These are phyloP conservation scores for Myochromella boudieri DNA, from an alignment of 768 basidiomycete genomes.

Conservation along the genomic window DNA sequence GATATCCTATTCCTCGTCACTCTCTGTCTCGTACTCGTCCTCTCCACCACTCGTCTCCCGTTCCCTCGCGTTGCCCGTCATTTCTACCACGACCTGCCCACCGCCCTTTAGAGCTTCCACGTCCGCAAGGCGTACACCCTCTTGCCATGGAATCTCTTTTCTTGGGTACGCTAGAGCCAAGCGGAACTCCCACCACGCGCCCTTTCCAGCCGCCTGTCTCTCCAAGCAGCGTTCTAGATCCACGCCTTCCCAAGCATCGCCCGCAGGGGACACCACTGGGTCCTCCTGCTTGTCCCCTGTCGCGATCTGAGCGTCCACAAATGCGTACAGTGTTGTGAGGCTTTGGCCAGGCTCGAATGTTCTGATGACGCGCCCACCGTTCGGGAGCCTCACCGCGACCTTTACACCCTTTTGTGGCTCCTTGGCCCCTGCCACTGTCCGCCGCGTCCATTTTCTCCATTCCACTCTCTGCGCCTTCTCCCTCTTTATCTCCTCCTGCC, in stretches of 20 bases:
- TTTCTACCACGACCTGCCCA: slow-evolving; percentile 20
- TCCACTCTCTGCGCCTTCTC: slow-evolving; percentile 51
- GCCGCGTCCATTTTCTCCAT: slow-evolving; percentile 51
- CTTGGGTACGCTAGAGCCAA: slow-evolving; percentile 72
- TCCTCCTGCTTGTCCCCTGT: slow-evolving; percentile 36
- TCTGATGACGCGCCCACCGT: slow-evolving; percentile 58
- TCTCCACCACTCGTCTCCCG: too few species aligned
- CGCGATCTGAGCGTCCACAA: slow-evolving; percentile 63
- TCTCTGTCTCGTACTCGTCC: not conserved
- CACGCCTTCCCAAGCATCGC: slow-evolving; percentile 29
- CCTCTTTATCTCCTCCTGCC: slow-evolving; percentile 36
- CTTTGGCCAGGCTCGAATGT: slow-evolving; percentile 49
- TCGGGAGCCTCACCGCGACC: slow-evolving; percentile 54
- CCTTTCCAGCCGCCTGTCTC: slow-evolving; percentile 20
- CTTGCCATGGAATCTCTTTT: slow-evolving; percentile 54
- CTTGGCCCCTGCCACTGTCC: slow-evolving; percentile 30
- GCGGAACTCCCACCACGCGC: slow-evolving; percentile 72
- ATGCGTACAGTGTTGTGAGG: slow-evolving; percentile 68
- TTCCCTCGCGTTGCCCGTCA: slow-evolving; percentile 34
- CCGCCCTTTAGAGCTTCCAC: slow-evolving; percentile 56
- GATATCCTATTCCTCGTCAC: not conserved
- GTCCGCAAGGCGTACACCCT: slow-evolving; percentile 37
- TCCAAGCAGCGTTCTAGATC: slow-evolving; percentile 36
- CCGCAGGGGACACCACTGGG: slow-evolving; percentile 40
- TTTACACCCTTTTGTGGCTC: slow-evolving; percentile 31